Base-by-base conservation (phyloP, 202 grass and related monocot species). In the Setaria italica region DNA sequence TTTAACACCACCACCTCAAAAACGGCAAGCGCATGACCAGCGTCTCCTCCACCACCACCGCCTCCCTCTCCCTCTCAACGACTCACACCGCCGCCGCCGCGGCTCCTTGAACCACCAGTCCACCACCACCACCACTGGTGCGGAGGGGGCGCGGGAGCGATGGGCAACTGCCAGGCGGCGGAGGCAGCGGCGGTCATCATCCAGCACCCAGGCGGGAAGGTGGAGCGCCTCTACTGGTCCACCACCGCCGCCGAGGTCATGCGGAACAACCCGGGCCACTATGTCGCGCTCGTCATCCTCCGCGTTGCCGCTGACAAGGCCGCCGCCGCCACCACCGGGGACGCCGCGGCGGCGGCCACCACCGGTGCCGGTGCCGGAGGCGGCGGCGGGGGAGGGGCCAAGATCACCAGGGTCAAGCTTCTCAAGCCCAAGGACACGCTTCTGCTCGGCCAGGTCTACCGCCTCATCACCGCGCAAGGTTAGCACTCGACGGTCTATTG, bases 151-250 rank as follows among this genome's bases (percentile, higher is more conserved):
- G 50, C 2, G 37, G 3, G 82, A 37, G 65, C 53, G 70, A 99
- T 99, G 97, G 97, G 97, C 74, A 99, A 99, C 85, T 99, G 97
- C 82, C 97, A 99, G 90, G 97, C 94, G 70, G 90, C 94, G 14
- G 97, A 99, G 85, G 97, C 83, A 55, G 92, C 92, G 15, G 89
- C 89, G 57, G 90, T 93, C 80, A 76, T 97, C 81, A 84, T 99
- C 75, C 94, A 99, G 80, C 94, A 97, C 76, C 94, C 94, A 6
- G 94, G 92, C 57, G 97, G 94, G 57, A 99, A 91, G 87, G 92
- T 97, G 64, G 94, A 97, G 80, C 91, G 94, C 20, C 85, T 94
- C 10, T 94, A 99, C 83, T 91, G 97, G 97, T 77, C 94, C 67
- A 91, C 92, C 10, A 87, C 79, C 21, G 97, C 85, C 37, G 85